Conservation (phyloP, 768 basidiomycete species). For the Amanita jacksonii region DNA sequence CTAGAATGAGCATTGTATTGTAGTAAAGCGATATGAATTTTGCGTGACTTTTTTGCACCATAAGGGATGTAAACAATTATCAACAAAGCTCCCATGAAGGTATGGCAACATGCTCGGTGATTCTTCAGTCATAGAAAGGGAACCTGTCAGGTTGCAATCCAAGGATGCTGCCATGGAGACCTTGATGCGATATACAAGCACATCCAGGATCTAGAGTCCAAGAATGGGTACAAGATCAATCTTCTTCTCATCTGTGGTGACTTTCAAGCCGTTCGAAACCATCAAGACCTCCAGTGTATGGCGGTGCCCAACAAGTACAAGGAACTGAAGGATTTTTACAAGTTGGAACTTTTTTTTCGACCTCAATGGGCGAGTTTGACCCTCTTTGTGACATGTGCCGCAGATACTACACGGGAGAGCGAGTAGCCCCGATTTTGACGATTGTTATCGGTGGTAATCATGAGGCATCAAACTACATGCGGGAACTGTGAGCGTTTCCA, state of each 20-base stretch:
- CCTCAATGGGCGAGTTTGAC: too few relatives aligned
- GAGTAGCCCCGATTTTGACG: slow-evolving; percentile 77
- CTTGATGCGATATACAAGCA: slow-evolving; percentile 81
- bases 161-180: slow-evolving; percentile 94
- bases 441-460: slow-evolving; percentile 97
- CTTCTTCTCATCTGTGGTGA: slow-evolving; percentile 91
- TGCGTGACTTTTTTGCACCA: too few relatives aligned
- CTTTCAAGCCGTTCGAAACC: slow-evolving; percentile 88
- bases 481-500: slow-evolving; percentile 67
- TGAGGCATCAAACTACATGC: slow-evolving; percentile 93
- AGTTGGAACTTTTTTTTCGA: slow-evolving; percentile 48
- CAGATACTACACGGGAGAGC: slow-evolving; percentile 84
- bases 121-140: neutral
- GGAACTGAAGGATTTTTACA: slow-evolving; percentile 74
- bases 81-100: slow-evolving; percentile 6
- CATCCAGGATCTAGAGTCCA: slow-evolving; percentile 51
- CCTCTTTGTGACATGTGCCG: neutral
- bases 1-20: neutral
- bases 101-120: neutral
- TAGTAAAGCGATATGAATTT: neutral
- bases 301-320: slow-evolving; percentile 88
- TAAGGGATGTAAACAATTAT: neutral
- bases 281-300: slow-evolving; percentile 80
- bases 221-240: slow-evolving; percentile 63
- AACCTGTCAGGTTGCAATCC: slow-evolving; percentile 60